Evolutionary conservation across 2,329 filamentous ascomycete genomes (phyloP), one percentile per base, ranked within the genome.

Genomic region (Aureobasidium sp.): DNA sequence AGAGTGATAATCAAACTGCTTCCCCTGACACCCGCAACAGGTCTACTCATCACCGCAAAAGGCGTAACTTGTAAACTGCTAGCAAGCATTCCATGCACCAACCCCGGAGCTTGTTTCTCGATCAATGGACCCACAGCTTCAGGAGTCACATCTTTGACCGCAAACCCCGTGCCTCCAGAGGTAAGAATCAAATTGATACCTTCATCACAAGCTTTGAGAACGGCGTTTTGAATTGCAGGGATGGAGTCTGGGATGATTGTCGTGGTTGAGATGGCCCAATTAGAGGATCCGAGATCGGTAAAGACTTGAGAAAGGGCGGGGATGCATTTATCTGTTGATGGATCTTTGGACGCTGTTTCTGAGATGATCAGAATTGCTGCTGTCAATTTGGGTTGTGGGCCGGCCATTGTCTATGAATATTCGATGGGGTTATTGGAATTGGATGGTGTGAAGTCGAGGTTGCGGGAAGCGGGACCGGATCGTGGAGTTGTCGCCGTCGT

Each of bases 31-130:
- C 94, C 94, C 26, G 94, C 94, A 13, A 95, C 89, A 5, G 94
- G 94, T 50, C 94, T 85, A 57, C 94, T 90, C 94, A 99, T 99
- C 79, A 96, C 87, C 48, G 94, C 94, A 76, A 99, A 99, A 51
- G 93, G 92, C 2, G 94, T 99, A 37, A 97, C 86, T 47, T 84
- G 79, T 17, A 96, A 78, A 0, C 93, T 97, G 23, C 90, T 81
- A 6, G 91, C 82, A 46, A 99, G 80, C 93, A 99, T 99, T 66
- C 87, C 91, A 76, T 99, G 92, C 81, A 97, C 88, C 55, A 99
- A 80, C 0, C 94, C 94, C 0, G 91, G 86, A 0, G 94, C 94
- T 73, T 93, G 85, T 71, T 89, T 91, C 70, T 96, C 87, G 47
- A 97, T 80, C 44, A 97, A 76, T 5, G 87, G 84, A 15, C 81